These are phyloP conservation scores for Microascus cirrosus DNA, from an alignment of 2,329 filamentous ascomycete species.

Conservation along the genomic window DNA sequence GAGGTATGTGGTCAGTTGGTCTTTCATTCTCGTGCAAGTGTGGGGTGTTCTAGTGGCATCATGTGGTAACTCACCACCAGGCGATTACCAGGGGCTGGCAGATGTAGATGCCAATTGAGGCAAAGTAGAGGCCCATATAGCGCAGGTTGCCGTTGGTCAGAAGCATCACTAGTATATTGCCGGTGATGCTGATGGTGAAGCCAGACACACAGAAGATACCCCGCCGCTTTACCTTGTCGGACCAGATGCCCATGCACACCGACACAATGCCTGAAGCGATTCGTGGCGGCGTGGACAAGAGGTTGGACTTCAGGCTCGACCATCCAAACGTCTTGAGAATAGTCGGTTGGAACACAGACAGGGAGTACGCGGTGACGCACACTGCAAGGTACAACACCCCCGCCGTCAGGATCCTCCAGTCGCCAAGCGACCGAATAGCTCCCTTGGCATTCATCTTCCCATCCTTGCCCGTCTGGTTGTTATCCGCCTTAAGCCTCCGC, in stretches of 20 bases:
- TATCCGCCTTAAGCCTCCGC: conserved; percentile 9
- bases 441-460: conserved; percentile 12
- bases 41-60: not conserved
- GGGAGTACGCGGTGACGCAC: conserved; percentile 16
- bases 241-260: conserved; percentile 12
- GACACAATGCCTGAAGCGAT: conserved; percentile 20
- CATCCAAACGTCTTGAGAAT: conserved; percentile 21
- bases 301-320: conserved; percentile 17
- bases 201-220: conserved; percentile 13
- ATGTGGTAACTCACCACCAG: conserved; percentile 22
- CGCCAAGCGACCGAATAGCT: conserved; percentile 44
- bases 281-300: conserved; percentile 16
- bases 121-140: conserved; percentile 18
- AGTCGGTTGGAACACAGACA: conserved; percentile 20
- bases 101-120: conserved; percentile 18
- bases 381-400: conserved; percentile 16
- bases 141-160: conserved; percentile 11
- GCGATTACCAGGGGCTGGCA: conserved; percentile 21
- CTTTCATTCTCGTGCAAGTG: not conserved
- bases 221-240: conserved; percentile 12
- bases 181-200: conserved; percentile 12
- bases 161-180: conserved; percentile 22
- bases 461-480: conserved; percentile 8
- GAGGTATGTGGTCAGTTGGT: not conserved
- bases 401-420: conserved; percentile 35